These are phyloP conservation scores for Amphirosellinia nigrospora DNA, from an alignment of 495 filamentous ascomycete genomes.

Conservation along the genomic window DNA sequence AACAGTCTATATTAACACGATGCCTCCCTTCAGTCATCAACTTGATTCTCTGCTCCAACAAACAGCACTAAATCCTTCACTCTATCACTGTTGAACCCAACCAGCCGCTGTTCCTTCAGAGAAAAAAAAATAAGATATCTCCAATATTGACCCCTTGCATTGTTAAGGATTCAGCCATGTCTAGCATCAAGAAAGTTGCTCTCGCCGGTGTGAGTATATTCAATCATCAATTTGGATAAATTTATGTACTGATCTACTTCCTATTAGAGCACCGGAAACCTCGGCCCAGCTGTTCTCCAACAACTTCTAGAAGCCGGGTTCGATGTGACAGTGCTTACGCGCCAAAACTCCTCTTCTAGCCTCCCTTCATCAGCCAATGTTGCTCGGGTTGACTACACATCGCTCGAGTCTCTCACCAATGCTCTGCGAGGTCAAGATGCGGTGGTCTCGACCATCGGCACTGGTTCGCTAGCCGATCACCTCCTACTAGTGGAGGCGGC, in stretches of 20 bases:
- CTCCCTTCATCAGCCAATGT: conserved; percentile 45
- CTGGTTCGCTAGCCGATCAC: conserved; percentile 41
- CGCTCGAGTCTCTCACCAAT: conserved; percentile 48
- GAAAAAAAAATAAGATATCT: not conserved
- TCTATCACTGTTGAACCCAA: not conserved
- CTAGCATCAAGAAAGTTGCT: conserved; percentile 48
- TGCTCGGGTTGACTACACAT: conserved; percentile 55
- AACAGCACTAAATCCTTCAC: not conserved
- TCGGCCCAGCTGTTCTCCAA: conserved; percentile 58
- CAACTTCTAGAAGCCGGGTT: conserved; percentile 54
- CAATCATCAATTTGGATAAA: not conserved
- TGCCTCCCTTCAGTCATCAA: not conserved
- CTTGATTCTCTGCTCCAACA: not conserved
- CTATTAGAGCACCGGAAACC: conserved; percentile 54
- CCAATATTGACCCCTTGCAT: not conserved
- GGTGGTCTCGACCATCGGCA: conserved; percentile 51
- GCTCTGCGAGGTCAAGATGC: conserved; percentile 58
- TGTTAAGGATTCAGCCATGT: conserved; percentile 30
- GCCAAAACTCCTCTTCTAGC: conserved; percentile 42
- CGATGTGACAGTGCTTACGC: conserved; percentile 59
- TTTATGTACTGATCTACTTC: not conserved
- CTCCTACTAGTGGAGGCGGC: conserved; percentile 60
- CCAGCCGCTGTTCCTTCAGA: not conserved
- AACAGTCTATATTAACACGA: not conserved
- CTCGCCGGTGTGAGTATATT: conserved; percentile 47